Evolutionary conservation across 2,329 filamentous ascomycete species (phyloP), one percentile per base, ranked within the genome.

Genomic region (Trichoderma afroharzianum): DNA sequence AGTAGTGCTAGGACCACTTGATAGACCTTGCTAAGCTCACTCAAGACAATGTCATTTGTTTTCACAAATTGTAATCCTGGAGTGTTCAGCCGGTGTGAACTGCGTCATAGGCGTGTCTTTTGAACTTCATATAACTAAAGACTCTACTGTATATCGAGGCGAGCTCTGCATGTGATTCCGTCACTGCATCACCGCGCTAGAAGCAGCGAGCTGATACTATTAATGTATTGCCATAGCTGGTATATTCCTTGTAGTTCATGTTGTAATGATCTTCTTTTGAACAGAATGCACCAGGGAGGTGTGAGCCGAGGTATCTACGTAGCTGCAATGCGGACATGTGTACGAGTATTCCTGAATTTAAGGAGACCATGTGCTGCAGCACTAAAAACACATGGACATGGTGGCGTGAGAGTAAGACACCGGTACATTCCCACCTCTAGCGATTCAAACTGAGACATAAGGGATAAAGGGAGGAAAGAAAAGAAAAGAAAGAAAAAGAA

Each of bases 161-260:
- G 57, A 55, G 28, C 32, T 62, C 21, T 61, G 64, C 30, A 70
- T 69, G 62, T 53, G 55, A 73, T 64, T 24, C 50, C 43, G 50
- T 32, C 63, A 71, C 72, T 12, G 69, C 72, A 69, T 68, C 47
- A 39, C 26, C 43, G 24, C 59, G 68, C 72, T 36, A 66, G 58
- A 68, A 58, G 72, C 71, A 71, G 72, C 68, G 63, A 73, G 69
- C 36, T 63, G 68, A 26, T 58, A 32, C 57, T 21, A 33, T 28
- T 33, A n/a, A 21, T 21, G 30, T 21, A 9, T 61, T 36, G 26
- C 21, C 12, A 14, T 14, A 18, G 18, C 43, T 11, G 5, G 43
- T 9, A 32, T 32, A 30, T 30, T 11, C 32, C 67, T 28, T 50
- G 15, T 21, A 30, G 6, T 18, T 24, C 5, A 9, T 18, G 18